Evolutionary conservation across 192 early-diverging fungal species (phyloP).

Genomic region (Coemansia sp.): DNA sequence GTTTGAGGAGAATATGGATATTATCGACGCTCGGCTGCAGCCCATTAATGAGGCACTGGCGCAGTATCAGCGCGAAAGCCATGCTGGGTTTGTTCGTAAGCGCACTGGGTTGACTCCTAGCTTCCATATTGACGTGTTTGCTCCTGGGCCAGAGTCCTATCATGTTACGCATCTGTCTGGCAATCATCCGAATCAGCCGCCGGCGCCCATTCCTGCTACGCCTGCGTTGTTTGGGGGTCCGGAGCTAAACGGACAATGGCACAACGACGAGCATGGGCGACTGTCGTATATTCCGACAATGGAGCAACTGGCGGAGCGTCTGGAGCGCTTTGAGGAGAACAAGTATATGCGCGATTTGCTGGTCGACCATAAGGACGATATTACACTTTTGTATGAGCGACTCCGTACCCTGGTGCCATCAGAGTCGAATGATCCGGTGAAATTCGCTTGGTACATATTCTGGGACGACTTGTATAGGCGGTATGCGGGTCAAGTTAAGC

Average conservation of each 20-base stretch:
- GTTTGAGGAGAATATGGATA: constrained; percentile 60
- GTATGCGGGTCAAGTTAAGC: constrained; percentile 52
- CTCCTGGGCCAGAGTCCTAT: constrained; percentile 48
- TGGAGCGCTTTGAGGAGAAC: constrained; percentile 49
- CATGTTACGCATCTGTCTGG: constrained; percentile 27
- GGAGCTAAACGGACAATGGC: constrained; percentile 29
- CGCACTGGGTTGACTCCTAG: constrained; percentile 51
- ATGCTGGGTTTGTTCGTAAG: constrained; percentile 58
- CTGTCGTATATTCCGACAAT: constrained; percentile 50
- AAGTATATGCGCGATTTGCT: constrained; percentile 42
- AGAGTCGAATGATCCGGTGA: constrained; percentile 43
- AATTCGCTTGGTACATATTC: constrained; percentile 67
- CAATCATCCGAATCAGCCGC: neutral
- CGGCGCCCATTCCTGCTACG: constrained; percentile 14
- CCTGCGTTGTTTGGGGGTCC: constrained; percentile 19
- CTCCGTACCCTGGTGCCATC: constrained; percentile 51
- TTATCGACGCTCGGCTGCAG: constrained; percentile 51
- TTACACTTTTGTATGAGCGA: constrained; percentile 49
- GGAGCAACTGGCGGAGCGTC: constrained; percentile 43
- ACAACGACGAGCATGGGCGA: constrained; percentile 38
- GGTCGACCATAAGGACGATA: constrained; percentile 42
- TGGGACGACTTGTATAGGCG: constrained; percentile 71
- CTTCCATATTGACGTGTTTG: constrained; percentile 58
- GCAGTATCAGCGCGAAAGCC: constrained; percentile 54
- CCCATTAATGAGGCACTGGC: constrained; percentile 43